phyloP scores from a whole-genome alignment of 1,284 basidiomycete genomes.

The Golubevia sp. region DNA sequence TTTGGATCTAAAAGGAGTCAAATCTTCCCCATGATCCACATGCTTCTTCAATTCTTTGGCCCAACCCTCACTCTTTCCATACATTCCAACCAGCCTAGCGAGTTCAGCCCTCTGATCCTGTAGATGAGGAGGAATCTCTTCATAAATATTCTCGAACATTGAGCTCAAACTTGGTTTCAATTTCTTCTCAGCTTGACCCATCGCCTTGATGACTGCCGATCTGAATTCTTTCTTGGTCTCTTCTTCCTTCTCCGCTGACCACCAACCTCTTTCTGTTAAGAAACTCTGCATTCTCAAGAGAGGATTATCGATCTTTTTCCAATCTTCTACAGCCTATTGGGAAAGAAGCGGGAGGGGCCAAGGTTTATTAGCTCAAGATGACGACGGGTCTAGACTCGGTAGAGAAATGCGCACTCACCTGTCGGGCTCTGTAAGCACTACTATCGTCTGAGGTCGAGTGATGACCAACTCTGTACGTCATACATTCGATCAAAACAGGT shows the following conservation, averaged over 20 bases:
- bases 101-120: constrained; percentile 43
- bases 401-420: no score
- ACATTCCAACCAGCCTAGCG: constrained; percentile 36
- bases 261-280: constrained; percentile 41
- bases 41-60: constrained; percentile 42
- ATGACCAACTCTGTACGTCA: constrained; percentile 93
- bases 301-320: constrained; percentile 51
- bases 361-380: no score
- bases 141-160: constrained; percentile 45
- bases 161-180: constrained; percentile 31
- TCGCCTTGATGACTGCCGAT: constrained; percentile 28
- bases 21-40: constrained; percentile 28
- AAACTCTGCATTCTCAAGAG: constrained; percentile 43
- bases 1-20: constrained; percentile 1
- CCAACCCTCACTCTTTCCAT: constrained; percentile 35
- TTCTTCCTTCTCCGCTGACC: constrained; percentile 35
- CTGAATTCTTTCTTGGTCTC: constrained; percentile 26
- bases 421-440: constrained; percentile 71
- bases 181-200: constrained; percentile 42
- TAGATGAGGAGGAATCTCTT: constrained; percentile 24
- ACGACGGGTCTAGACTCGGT: no score
- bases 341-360: constrained; percentile 8
- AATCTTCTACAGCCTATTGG: constrained; percentile 34
- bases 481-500: constrained; percentile 86
- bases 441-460: constrained; percentile 94